These are phyloP conservation scores for Tilletia indica DNA, from an alignment of 1,284 basidiomycete genomes.

Conservation along the genomic window DNA sequence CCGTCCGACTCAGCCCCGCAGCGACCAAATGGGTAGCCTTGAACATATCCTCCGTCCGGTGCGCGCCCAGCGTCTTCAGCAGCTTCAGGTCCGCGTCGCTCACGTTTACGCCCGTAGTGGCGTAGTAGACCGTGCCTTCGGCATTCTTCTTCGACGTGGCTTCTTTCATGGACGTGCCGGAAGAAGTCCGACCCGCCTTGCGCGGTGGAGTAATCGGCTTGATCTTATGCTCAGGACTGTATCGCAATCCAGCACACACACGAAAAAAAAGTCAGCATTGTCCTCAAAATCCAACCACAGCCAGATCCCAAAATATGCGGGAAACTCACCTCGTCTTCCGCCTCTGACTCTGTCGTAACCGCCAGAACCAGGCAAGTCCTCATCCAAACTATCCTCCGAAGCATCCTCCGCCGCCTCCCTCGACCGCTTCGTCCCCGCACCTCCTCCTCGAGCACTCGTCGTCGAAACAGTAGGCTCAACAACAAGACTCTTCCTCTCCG, in stretches of 20 bases:
- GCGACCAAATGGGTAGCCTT: constrained; percentile 29
- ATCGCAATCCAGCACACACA: no score
- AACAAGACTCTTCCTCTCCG: constrained; percentile 7
- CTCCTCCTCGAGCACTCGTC: neutral
- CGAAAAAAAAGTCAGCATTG: no score
- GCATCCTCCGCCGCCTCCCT: neutral
- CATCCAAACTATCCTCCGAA: constrained; percentile 7
- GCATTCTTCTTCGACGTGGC: neutral
- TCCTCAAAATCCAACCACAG: no score
- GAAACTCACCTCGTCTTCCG: neutral
- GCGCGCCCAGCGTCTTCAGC: constrained; percentile 20
- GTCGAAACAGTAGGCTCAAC: neutral
- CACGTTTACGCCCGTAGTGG: constrained; percentile 28
- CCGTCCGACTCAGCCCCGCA: constrained; percentile 26
- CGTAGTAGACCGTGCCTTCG: neutral
- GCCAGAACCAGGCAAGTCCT: neutral
- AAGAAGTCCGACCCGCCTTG: neutral
- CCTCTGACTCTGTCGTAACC: constrained; percentile 1
- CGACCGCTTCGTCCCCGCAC: neutral
- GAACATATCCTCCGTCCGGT: constrained; percentile 23
- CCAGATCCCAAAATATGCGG: no score
- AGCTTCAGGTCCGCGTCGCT: constrained; percentile 16
- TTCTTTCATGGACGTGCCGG: neutral
- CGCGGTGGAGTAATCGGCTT: no score
- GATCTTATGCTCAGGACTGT: no score